Conservation (phyloP, 306 rosid species). For the Sophora flavescens region DNA sequence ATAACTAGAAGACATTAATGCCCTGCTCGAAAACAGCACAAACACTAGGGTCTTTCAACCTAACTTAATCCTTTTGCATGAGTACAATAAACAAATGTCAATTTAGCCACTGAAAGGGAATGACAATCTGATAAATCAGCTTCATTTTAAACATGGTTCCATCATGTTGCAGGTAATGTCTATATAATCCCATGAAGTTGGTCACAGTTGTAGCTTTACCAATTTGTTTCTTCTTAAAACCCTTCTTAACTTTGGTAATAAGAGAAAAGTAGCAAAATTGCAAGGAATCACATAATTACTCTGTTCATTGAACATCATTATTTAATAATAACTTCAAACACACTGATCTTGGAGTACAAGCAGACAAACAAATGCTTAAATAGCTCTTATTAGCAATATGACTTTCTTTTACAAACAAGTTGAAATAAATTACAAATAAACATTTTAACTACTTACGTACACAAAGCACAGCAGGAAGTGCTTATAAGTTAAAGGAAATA, state of each 20-base stretch:
- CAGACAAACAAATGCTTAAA: constrained; percentile 47
- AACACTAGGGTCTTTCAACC: constrained; percentile 43
- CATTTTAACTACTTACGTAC: constrained; percentile 61
- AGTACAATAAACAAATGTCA: background rate
- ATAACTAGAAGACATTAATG: constrained; percentile 47
- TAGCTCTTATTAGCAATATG: constrained; percentile 41
- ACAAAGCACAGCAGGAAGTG: constrained; percentile 66
- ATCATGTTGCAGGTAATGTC: background rate
- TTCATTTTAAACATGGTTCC: constrained; percentile 17
- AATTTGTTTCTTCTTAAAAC: background rate
- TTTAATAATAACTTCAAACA: constrained; percentile 39
- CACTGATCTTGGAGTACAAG: constrained; percentile 40
- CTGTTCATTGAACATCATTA: constrained; percentile 34
- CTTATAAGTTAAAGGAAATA: constrained; percentile 59
- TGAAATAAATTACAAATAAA: constrained; percentile 68
- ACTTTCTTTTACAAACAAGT: constrained; percentile 55
- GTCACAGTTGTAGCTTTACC: constrained; percentile 1
- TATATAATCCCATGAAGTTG: constrained; percentile 7
- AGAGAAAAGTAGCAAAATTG: constrained; percentile 9
- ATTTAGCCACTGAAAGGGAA: constrained; percentile 12
- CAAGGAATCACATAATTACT: constrained; percentile 30
- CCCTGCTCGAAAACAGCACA: constrained; percentile 41
- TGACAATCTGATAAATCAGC: background rate
- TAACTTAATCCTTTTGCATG: constrained; percentile 37
- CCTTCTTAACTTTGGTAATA: background rate